Percentiles rank a stretch among this genome's conserved stretches.
Conservation (phyloP, 2,329 filamentous ascomycete species). For the Paecilomyces sp. region DNA sequence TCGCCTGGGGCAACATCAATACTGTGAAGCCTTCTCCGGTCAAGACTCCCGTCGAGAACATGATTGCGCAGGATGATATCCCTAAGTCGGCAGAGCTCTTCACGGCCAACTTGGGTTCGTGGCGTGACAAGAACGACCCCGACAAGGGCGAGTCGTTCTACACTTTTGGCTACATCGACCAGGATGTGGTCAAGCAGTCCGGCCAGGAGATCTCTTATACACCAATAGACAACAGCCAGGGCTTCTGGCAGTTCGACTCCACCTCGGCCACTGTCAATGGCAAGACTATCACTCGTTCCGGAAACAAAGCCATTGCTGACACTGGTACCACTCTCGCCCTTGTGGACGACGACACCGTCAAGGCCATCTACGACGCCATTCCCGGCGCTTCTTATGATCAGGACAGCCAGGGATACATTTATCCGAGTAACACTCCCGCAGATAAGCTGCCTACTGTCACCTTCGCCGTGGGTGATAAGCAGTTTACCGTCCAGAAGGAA, state of each 20-base stretch:
- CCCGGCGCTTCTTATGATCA: conserved; percentile 52
- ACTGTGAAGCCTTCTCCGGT: conserved; percentile 51
- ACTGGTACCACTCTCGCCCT: conserved; percentile 65
- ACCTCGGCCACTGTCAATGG: conserved; percentile 52
- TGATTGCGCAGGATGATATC: conserved; percentile 54
- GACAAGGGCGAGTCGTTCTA: conserved; percentile 54
- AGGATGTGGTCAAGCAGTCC: conserved; percentile 50
- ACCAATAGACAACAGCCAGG: conserved; percentile 54
- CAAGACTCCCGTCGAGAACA: conserved; percentile 60
- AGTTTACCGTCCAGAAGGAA: conserved; percentile 56
- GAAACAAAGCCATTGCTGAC: conserved; percentile 63
- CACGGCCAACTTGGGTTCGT: conserved; percentile 56
- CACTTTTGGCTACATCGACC: conserved; percentile 66
- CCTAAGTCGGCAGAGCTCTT: conserved; percentile 51
- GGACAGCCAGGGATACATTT: conserved; percentile 56
- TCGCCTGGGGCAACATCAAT: conserved; percentile 60
- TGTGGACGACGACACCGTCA: conserved; percentile 53
- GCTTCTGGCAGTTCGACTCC: conserved; percentile 63
- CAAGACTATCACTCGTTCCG: conserved; percentile 40
- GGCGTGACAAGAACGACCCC: conserved; percentile 41
- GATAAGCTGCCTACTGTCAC: conserved; percentile 54
- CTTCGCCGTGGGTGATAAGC: conserved; percentile 56
- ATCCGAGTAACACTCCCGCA: conserved; percentile 47
- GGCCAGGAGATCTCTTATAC: conserved; percentile 53
- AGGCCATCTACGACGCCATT: conserved; percentile 58